phyloP scores from a whole-genome alignment of 2,329 filamentous ascomycete genomes.

The Ophiocordyceps sinensis region DNA sequence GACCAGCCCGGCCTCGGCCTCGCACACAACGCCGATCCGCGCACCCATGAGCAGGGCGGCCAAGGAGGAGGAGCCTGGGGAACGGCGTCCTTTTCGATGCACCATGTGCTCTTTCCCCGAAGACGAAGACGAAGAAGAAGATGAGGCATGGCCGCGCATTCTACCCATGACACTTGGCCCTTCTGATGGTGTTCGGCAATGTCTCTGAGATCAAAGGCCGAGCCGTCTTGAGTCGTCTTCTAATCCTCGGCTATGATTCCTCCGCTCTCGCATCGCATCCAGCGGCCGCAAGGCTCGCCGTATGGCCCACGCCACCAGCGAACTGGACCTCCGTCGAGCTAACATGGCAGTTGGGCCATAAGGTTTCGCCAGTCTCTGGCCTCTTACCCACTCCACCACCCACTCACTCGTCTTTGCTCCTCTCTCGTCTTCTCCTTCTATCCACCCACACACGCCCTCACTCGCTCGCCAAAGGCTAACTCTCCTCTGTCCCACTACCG shows the following conservation, averaged over 20 bases:
- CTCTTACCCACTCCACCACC: neutral
- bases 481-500: neutral
- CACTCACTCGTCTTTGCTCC: neutral
- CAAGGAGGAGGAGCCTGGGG: too few relatives aligned
- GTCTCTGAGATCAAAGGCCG: neutral
- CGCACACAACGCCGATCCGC: too few relatives aligned
- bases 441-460: neutral
- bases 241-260: neutral
- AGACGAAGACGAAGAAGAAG: too few relatives aligned
- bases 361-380: constrained; percentile 1
- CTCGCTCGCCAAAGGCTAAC: neutral
- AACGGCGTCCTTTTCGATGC: too few relatives aligned
- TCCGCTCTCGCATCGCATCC: neutral
- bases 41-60: too few relatives aligned
- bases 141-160: too few relatives aligned
- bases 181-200: neutral
- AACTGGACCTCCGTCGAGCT: neutral
- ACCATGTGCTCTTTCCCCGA: too few relatives aligned
- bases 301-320: neutral
- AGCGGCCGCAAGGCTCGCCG: neutral
- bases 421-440: neutral
- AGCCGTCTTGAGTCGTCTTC: too few relatives aligned
- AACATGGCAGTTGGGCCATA: neutral
- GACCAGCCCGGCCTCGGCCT: too few relatives aligned
- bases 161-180: neutral